These are phyloP conservation scores for Sclerotinia borealis DNA, from an alignment of 2,329 filamentous ascomycete species.

Conservation along the genomic window DNA sequence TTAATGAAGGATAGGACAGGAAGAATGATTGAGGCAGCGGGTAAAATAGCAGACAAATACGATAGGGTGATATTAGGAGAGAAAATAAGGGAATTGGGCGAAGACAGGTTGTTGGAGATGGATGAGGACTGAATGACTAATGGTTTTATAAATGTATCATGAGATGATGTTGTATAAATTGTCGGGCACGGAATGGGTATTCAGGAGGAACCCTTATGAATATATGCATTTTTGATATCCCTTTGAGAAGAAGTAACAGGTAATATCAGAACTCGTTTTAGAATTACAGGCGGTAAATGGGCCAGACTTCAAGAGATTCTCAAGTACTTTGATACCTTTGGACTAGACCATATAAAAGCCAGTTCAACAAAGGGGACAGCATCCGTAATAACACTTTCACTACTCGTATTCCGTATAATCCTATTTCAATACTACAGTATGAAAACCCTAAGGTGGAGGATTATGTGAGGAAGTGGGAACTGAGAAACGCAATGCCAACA, in stretches of 20 bases:
- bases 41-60: constrained; percentile 83
- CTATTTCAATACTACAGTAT: too few relatives aligned
- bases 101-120: constrained; percentile 39
- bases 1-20: constrained; percentile 80
- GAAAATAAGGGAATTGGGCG: constrained; percentile 83
- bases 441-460: background rate
- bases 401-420: too few relatives aligned
- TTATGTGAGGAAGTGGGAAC: constrained; percentile 10
- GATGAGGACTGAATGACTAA: constrained; percentile 26
- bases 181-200: background rate
- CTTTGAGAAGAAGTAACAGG: background rate
- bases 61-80: constrained; percentile 72
- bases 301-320: background rate
- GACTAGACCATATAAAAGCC: background rate
- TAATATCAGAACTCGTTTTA: background rate
- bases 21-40: constrained; percentile 85
- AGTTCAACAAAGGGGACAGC: background rate
- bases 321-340: background rate
- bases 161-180: background rate
- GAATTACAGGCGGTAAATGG: background rate
- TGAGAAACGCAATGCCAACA: constrained; percentile 8
- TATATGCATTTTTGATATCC: background rate
- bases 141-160: constrained; percentile 1
- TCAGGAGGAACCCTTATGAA: background rate
- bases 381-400: background rate